Evolutionary conservation across 495 filamentous ascomycete species (phyloP).

Genomic region (Arthonia radiata): DNA sequence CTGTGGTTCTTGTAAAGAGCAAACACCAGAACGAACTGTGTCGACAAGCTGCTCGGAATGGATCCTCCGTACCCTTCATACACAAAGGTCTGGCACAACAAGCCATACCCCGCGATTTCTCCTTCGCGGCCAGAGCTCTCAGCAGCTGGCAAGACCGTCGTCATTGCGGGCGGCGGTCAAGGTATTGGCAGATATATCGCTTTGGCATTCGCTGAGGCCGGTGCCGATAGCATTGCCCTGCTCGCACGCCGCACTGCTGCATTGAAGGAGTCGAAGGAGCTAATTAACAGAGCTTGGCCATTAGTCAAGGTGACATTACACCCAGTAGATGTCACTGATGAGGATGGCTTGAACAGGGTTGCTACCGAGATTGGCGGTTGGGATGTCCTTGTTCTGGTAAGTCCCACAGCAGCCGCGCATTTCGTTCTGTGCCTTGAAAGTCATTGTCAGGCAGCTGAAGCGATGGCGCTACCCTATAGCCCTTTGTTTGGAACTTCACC

Average conservation of each 20-base stretch:
- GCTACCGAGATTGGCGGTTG: slow-evolving; percentile 10
- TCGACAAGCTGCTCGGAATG: no score
- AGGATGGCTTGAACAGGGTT: slow-evolving; percentile 6
- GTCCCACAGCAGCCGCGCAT: no score
- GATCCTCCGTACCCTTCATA: no score
- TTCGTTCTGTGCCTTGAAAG: no score
- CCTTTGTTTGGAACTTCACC: no score
- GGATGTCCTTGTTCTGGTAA: slow-evolving; percentile 18
- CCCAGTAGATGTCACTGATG: slow-evolving; percentile 7
- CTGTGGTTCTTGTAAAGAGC: no score
- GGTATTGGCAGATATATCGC: slow-evolving; percentile 22
- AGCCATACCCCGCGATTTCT: slow-evolving; percentile 19
- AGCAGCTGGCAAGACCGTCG: slow-evolving; percentile 19
- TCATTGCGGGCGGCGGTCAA: slow-evolving; percentile 24
- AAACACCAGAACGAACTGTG: no score
- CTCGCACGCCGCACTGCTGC: slow-evolving; percentile 13
- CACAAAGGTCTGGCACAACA: slow-evolving; percentile 10
- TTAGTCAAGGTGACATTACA: no score
- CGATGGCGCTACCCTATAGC: no score
- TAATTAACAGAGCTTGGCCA: no score
- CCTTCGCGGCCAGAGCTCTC: slow-evolving; percentile 18
- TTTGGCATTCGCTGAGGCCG: slow-evolving; percentile 18
- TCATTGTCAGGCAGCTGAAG: no score
- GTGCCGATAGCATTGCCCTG: slow-evolving; percentile 14
- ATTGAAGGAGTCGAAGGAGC: no score